These are phyloP conservation scores for Pseudopyrenochaeta lycopersici DNA, from an alignment of 2,329 filamentous ascomycete genomes.

Conservation along the genomic window DNA sequence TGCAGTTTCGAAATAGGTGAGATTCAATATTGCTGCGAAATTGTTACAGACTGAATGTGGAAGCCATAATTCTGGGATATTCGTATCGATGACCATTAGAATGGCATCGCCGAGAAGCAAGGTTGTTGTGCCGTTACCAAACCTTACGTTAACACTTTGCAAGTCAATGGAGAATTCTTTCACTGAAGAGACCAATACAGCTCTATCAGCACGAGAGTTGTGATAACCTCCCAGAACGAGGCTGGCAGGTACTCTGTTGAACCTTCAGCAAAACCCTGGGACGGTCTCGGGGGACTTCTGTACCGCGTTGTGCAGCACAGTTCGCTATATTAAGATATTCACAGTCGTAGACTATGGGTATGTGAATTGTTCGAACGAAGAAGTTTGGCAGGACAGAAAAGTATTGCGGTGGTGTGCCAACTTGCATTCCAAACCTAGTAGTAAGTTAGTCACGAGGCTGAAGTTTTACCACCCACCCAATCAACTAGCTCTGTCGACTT, in stretches of 20 bases:
- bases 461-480: too few species aligned
- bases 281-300: neutral
- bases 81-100: too few species aligned
- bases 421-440: conserved; percentile 26
- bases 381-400: conserved; percentile 51
- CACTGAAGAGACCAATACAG: too few species aligned
- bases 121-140: conserved; percentile 25
- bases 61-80: too few species aligned
- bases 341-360: conserved; percentile 39
- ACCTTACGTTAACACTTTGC: conserved; percentile 19
- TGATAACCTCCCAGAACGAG: conserved; percentile 30
- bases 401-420: conserved; percentile 38
- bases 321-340: conserved; percentile 10
- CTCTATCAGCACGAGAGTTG: too few species aligned
- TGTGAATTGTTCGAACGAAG: conserved; percentile 55
- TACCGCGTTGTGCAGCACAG: neutral
- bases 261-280: too few species aligned
- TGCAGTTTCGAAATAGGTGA: conserved; percentile 35
- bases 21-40: conserved; percentile 47
- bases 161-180: conserved; percentile 24
- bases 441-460: neutral
- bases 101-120: too few species aligned
- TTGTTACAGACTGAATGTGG: too few species aligned
- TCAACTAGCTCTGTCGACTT: neutral
- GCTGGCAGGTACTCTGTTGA: conserved; percentile 7